Evolutionary conservation across 345 rosid genomes (phyloP), one percentile per base, ranked within the genome.

Genomic region (Raphanus raphanistrum): DNA sequence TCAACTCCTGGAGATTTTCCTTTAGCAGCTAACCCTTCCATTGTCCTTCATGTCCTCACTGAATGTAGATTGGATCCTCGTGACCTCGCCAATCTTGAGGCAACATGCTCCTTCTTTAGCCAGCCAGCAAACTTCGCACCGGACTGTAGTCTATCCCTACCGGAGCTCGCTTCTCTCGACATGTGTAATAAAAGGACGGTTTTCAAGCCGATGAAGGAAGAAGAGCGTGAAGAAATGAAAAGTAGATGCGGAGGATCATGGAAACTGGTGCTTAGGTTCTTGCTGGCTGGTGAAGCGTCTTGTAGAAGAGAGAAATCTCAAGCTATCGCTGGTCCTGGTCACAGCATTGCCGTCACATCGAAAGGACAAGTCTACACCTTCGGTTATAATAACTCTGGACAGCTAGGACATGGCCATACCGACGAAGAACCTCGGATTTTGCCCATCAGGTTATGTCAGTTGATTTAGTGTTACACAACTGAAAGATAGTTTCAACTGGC

Each of bases 311-410:
- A 95, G 88, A 95, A 87, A 70, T 89, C 97, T 17, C 98, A 91
- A 81, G 99, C 97, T 8, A 80, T 90, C 71, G 99, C 98, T 63
- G 99, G 99, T 70, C 96, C 99, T 8, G 97, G 99, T 59, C 99
- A 95, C 71, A 92, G 98, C 78, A 85, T 95, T 77, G 99, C 89
- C 13, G 90, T 95, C 68, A 92, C 98, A 3, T 87, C 94, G 0
- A 85, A 83, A 31, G 97, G 98, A 58, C 86, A 71, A 16, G 98
- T 84, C 76, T 90, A 85, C 77, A 86, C 98, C 3, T 92, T 95
- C 48, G 99, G 99, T 45, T 88, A 90, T 70, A 95, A 95, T 77
- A 88, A 82, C 87, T 86, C 88, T 1, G 99, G 99, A 73, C 99
- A 95, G 84, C 89, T 95, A 43, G 98, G 99, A 67, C 96, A 90